These are phyloP conservation scores for Penicillium dipodomyicola DNA, from an alignment of 495 filamentous ascomycete species.

Conservation along the genomic window DNA sequence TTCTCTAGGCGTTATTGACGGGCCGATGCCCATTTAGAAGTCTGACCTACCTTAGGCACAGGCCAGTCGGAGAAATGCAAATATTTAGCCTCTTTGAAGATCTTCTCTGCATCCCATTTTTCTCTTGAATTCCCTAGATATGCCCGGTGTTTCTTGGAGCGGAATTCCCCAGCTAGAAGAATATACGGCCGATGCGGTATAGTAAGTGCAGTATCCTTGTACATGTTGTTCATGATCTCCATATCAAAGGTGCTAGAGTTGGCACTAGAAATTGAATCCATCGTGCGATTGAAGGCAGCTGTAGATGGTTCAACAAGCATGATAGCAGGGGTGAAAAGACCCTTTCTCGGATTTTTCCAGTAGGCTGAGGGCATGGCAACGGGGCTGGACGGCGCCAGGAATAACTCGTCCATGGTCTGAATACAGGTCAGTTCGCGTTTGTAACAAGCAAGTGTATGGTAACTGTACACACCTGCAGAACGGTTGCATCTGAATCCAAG, in stretches of 20 bases:
- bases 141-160: slow-evolving; percentile 45
- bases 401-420: slow-evolving; percentile 60
- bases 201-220: slow-evolving; percentile 54
- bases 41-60: slow-evolving; percentile 51
- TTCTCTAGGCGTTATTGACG: background rate
- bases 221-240: slow-evolving; percentile 59
- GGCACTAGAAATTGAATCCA: slow-evolving; percentile 31
- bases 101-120: slow-evolving; percentile 57
- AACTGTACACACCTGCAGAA: slow-evolving; percentile 37
- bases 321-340: slow-evolving; percentile 50
- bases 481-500: slow-evolving; percentile 59
- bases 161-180: slow-evolving; percentile 63
- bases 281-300: slow-evolving; percentile 46
- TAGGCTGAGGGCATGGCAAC: slow-evolving; percentile 62
- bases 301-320: slow-evolving; percentile 56
- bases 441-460: background rate
- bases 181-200: slow-evolving; percentile 66
- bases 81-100: slow-evolving; percentile 60
- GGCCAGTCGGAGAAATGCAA: slow-evolving; percentile 73
- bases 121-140: slow-evolving; percentile 56
- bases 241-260: slow-evolving; percentile 17
- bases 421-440: background rate
- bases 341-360: slow-evolving; percentile 51
- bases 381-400: slow-evolving; percentile 52
- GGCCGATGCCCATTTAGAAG: background rate